Evolutionary conservation across 352 stramenopile genomes (phyloP).

Genomic region (Phytophthora constricta): DNA sequence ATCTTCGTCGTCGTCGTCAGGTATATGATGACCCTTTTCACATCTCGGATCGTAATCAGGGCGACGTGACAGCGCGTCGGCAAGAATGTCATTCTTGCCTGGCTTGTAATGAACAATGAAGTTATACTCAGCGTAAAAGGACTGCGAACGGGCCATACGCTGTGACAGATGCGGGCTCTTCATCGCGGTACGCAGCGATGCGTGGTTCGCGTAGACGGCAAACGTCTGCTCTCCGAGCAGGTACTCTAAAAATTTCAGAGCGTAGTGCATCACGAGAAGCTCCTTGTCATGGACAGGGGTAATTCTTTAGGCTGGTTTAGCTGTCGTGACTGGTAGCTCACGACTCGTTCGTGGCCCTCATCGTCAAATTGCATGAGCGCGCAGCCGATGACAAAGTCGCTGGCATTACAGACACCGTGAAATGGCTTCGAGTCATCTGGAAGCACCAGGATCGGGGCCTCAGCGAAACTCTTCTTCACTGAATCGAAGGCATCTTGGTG

Average conservation of each 20-base stretch:
- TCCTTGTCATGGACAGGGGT: no score
- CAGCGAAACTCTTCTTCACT: neutral
- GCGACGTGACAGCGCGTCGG: no score
- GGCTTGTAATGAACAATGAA: constrained; percentile 26
- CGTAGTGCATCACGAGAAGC: constrained; percentile 9
- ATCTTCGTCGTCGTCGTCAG: no score
- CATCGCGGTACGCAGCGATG: no score
- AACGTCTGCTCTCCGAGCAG: neutral
- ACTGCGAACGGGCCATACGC: constrained; percentile 30
- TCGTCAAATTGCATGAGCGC: constrained; percentile 5
- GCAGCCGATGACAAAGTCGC: constrained; percentile 1
- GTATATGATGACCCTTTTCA: no score
- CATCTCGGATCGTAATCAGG: no score
- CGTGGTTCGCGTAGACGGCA: constrained; percentile 31
- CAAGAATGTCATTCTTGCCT: no score
- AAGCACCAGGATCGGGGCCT: neutral
- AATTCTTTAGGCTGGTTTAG: constrained; percentile 6
- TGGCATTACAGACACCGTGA: constrained; percentile 5
- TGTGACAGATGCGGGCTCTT: no score
- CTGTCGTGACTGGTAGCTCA: constrained; percentile 8
- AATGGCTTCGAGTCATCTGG: constrained; percentile 1
- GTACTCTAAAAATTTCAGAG: constrained; percentile 7
- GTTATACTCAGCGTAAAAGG: constrained; percentile 20
- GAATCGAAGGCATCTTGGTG: no score
- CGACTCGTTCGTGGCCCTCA: neutral